Base-by-base conservation (phyloP, 2,329 filamentous ascomycete species). In the Chrysosporium queenslandicum region DNA sequence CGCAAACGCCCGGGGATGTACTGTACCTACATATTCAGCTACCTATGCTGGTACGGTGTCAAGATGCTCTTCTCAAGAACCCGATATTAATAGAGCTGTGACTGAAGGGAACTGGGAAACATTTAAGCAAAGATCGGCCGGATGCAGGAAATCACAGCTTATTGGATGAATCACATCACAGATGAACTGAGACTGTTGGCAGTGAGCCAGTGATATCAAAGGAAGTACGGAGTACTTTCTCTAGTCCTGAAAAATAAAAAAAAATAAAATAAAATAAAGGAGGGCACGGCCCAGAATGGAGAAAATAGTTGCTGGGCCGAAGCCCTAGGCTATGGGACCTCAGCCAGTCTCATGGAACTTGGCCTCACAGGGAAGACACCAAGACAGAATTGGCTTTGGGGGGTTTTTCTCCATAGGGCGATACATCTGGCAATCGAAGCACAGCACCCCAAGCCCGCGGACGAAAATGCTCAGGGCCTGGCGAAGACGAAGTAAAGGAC, bases 131-230 rank as follows among this genome's bases (percentile, higher is more conserved):
- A 53, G 55, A 58, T 58, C 54, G 58, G 52, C 59, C 55, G 58
- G 55, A 59, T 61, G 59, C 59, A 60, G 53, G 54, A 50, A 60
- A 56, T 55, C 55, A 47, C 54, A 48, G 37, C 53, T 53, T 55
- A 58, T 57, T 57, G 58, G 60, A 65, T 59, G 58, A 58, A 63
- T 65, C 63, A 66, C 61, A 63, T 66, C 59, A 56, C 57, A 59
- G 56, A 54, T 43, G 32, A 34, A 45, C 43, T 52, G 53, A 46
- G 45, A 53, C 36, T 55, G 46, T 9, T 48, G 55, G 50, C 50
- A 20, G 46, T 21, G 39, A 39, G 34, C 55, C 46, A 58, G 56
- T 57, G 53, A 57, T 55, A 56, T 58, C 55, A 55, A 56, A 50
- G 54, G 46, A 53, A 53, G 45, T 51, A 37, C 46, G 50, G 50